phyloP scores from a whole-genome alignment of 2,329 filamentous ascomycete species.

The Teratosphaeria zuluensis region DNA sequence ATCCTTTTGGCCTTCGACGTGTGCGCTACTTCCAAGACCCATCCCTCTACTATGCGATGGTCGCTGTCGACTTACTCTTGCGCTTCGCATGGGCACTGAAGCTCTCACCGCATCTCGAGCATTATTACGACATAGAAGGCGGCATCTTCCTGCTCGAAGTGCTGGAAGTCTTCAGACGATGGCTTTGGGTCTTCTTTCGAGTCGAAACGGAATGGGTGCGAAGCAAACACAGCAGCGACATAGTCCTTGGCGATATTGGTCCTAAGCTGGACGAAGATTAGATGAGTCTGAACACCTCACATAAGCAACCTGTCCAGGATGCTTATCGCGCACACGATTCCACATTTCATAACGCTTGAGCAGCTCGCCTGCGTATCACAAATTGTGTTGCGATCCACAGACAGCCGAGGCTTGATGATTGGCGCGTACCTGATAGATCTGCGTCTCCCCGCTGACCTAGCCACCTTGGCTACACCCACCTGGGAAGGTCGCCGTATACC shows the following conservation, averaged over 20 bases:
- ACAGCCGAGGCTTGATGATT: not conserved
- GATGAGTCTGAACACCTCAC: not conserved
- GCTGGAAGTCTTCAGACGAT: slow-evolving; percentile 76
- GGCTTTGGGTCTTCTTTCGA: slow-evolving; percentile 96
- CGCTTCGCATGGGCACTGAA: slow-evolving; percentile 89
- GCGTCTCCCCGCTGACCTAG: not conserved
- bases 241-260: slow-evolving; percentile 5
- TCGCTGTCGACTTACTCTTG: slow-evolving; percentile 67
- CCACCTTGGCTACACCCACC: not conserved
- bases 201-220: slow-evolving; percentile 81
- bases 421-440: not conserved
- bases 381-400: not conserved
- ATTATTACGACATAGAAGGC: slow-evolving; percentile 76
- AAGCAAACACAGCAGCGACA: slow-evolving; percentile 1
- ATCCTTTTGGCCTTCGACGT: slow-evolving; percentile 68
- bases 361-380: not conserved
- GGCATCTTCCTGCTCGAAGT: slow-evolving; percentile 82
- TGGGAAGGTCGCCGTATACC: not conserved
- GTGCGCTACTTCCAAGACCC: slow-evolving; percentile 63
- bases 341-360: not conserved
- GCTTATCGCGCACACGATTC: not conserved
- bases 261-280: slow-evolving; percentile 6
- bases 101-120: slow-evolving; percentile 70
- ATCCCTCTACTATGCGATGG: slow-evolving; percentile 71
- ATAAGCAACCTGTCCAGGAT: not conserved